Evolutionary conservation across 2,329 filamentous ascomycete species (phyloP).

Genomic region (Aspergillus latus): DNA sequence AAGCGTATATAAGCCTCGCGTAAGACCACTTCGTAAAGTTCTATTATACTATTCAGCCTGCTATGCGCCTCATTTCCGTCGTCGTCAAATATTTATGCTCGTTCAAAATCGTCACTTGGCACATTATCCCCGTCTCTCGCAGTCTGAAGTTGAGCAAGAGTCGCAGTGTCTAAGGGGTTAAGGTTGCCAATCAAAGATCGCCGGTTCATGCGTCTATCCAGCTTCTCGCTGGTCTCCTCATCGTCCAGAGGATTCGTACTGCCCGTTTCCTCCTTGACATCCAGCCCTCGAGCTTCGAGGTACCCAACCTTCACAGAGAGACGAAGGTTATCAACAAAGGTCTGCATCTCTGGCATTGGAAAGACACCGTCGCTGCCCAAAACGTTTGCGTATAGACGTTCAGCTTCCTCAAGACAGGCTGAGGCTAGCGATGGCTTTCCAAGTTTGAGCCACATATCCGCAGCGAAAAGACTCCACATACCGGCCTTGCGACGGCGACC

Average conservation of each 20-base stretch:
- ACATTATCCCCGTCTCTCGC: slow-evolving; percentile 34
- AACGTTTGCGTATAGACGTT: slow-evolving; percentile 52
- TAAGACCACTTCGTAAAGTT: slow-evolving; percentile 14
- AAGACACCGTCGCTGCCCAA: slow-evolving; percentile 42
- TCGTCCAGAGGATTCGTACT: slow-evolving; percentile 31
- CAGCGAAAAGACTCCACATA: slow-evolving; percentile 80
- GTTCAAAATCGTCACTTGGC: slow-evolving; percentile 51
- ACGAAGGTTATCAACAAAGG: slow-evolving; percentile 45
- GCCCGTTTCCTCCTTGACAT: slow-evolving; percentile 32
- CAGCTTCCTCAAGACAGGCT: slow-evolving; percentile 70
- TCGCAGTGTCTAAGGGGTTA: slow-evolving; percentile 54
- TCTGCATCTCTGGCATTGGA: slow-evolving; percentile 55
- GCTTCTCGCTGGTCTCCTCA: slow-evolving; percentile 54
- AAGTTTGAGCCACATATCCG: slow-evolving; percentile 78
- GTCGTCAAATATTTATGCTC: slow-evolving; percentile 30
- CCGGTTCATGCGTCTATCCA: slow-evolving; percentile 55
- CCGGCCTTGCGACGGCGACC: slow-evolving; percentile 78
- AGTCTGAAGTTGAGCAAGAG: slow-evolving; percentile 38
- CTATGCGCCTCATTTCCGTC: slow-evolving; percentile 17
- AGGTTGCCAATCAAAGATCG: slow-evolving; percentile 53
- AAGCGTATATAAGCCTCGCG: slow-evolving; percentile 2
- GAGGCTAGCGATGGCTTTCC: slow-evolving; percentile 77
- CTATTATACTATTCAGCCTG: slow-evolving; percentile 25
- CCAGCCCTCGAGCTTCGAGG: slow-evolving; percentile 43
- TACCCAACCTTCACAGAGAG: slow-evolving; percentile 45